phyloP scores from a whole-genome alignment of 108 stramenopile genomes.

The Stephanodiscus triporus region DNA sequence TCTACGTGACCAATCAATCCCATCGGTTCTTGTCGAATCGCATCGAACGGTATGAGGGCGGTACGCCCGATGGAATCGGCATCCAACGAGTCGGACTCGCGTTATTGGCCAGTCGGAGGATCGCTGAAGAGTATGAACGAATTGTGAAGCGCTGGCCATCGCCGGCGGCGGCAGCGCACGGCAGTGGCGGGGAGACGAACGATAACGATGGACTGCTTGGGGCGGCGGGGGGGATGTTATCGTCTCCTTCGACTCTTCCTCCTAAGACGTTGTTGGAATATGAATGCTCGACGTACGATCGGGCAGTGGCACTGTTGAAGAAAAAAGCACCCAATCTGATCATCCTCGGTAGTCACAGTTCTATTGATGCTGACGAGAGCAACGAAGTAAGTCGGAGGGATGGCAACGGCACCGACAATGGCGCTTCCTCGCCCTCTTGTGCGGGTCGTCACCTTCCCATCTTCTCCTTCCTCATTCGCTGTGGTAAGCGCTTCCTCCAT shows the following conservation, averaged over 20 bases:
- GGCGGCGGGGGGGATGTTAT: neutral
- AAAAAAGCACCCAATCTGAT: conserved; percentile 79
- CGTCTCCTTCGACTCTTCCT: neutral
- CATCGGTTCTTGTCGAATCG: conserved; percentile 95
- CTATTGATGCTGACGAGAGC: neutral
- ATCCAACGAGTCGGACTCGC: conserved; percentile 89
- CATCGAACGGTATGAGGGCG: conserved; percentile 97
- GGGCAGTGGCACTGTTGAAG: conserved; percentile 52
- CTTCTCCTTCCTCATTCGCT: conserved; percentile 83
- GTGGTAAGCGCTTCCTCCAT: conserved; percentile 87
- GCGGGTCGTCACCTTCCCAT: conserved; percentile 66
- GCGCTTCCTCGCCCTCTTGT: conserved; percentile 11
- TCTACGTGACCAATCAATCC: conserved; percentile 90
- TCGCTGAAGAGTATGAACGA: conserved; percentile 56
- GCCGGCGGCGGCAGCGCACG: neutral
- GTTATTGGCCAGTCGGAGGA: conserved; percentile 71
- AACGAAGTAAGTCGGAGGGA: neutral
- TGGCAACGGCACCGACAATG: neutral
- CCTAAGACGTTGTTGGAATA: conserved; percentile 55
- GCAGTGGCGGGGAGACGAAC: conserved; percentile 3
- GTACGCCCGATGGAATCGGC: conserved; percentile 95
- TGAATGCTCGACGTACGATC: conserved; percentile 67
- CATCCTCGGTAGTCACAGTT: conserved; percentile 56
- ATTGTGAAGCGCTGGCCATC: conserved; percentile 16
- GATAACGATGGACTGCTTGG: conserved; percentile 5